Evolutionary conservation across 2,329 filamentous ascomycete species (phyloP).

Genomic region (Xylaria sp.): DNA sequence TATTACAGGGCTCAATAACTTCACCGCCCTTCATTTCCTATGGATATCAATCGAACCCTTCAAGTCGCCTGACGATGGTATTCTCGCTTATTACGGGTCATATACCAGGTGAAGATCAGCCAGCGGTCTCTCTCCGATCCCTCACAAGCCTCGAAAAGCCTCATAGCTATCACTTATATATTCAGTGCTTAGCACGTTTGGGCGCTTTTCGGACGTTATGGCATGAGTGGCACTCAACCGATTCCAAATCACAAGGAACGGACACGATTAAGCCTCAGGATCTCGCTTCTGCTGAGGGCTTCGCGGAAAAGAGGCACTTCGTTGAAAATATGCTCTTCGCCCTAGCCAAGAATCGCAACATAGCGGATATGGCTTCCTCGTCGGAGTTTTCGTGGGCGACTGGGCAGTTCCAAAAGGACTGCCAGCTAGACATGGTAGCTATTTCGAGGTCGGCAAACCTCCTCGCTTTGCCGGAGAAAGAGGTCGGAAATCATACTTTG

Average conservation of each 20-base stretch:
- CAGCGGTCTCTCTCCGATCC: conserved; percentile 30
- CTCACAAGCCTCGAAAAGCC: conserved; percentile 8
- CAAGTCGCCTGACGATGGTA: conserved; percentile 33
- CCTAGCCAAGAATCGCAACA: conserved; percentile 17
- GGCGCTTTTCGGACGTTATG: conserved; percentile 49
- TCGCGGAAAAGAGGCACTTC: not conserved
- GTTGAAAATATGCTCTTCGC: conserved; percentile 9
- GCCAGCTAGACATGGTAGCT: conserved; percentile 41
- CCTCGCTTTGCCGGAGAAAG: conserved; percentile 13
- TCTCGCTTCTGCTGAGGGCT: not conserved
- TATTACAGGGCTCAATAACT: conserved; percentile 13
- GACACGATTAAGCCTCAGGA: not conserved
- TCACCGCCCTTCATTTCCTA: not conserved
- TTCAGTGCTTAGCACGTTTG: conserved; percentile 44
- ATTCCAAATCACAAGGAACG: not conserved
- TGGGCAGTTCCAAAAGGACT: conserved; percentile 35
- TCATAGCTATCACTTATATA: conserved; percentile 26
- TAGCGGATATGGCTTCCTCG: conserved; percentile 21
- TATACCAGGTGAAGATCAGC: conserved; percentile 28
- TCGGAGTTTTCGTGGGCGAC: conserved; percentile 28
- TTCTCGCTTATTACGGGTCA: conserved; percentile 46
- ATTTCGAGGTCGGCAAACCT: conserved; percentile 39
- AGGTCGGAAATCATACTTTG: too few relatives aligned
- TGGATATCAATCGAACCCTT: not conserved
- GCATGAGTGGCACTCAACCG: conserved; percentile 38